These are phyloP conservation scores for Capsicum baccatum DNA, from an alignment of 257 asterid species.

Conservation along the genomic window DNA sequence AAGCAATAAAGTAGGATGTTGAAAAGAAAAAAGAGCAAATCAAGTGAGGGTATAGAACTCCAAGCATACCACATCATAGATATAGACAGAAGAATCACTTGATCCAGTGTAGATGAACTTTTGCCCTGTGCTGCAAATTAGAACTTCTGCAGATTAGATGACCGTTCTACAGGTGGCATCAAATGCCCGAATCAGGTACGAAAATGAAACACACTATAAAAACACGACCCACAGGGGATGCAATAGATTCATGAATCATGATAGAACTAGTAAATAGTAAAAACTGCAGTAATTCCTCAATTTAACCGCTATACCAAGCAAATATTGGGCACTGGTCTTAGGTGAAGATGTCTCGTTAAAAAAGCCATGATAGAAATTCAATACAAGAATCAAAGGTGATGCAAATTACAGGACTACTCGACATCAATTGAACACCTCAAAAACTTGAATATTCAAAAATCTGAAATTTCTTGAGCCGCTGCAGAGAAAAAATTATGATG, in stretches of 20 bases:
- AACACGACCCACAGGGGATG: neutral
- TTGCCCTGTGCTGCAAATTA: constrained; percentile 83
- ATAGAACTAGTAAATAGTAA: neutral
- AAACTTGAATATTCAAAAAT: neutral
- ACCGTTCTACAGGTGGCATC: neutral
- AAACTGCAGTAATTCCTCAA: neutral
- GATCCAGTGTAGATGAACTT: constrained; percentile 93
- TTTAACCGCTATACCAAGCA: neutral
- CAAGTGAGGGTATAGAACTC: neutral
- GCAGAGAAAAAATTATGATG: constrained; percentile 6
- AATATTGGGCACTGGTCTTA: neutral
- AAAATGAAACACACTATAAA: neutral
- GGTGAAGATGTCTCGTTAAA: neutral
- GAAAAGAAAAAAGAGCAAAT: neutral
- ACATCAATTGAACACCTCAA: too few species aligned
- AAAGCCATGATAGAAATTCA: neutral
- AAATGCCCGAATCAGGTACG: neutral
- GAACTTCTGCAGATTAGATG: neutral
- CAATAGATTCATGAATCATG: neutral
- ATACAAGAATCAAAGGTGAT: neutral
- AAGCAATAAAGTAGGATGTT: neutral
- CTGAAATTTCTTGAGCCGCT: neutral
- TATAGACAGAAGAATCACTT: constrained; percentile 65
- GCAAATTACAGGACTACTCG: neutral
- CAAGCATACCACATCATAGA: constrained; percentile 82